These are phyloP conservation scores for Hypoxylon perforatum DNA, from an alignment of 495 filamentous ascomycete species.

Conservation along the genomic window DNA sequence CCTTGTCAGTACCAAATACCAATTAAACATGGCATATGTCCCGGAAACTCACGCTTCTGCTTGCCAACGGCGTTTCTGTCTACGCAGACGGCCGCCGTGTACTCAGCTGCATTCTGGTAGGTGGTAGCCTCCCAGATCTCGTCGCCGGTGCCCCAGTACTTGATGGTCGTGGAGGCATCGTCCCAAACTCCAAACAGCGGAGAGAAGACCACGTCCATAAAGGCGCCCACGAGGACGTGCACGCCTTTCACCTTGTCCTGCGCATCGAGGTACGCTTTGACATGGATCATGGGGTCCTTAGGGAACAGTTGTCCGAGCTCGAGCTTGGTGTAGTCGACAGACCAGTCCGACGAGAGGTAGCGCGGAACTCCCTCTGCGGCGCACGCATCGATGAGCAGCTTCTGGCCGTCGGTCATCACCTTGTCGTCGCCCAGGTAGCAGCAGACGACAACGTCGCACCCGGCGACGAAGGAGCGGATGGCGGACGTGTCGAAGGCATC, in stretches of 20 bases:
- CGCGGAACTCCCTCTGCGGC: constrained; percentile 50
- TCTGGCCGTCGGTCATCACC: constrained; percentile 59
- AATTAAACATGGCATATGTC: background rate
- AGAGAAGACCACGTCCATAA: constrained; percentile 43
- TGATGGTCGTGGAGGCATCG: constrained; percentile 32
- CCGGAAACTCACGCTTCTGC: constrained; percentile 43
- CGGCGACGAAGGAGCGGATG: constrained; percentile 32
- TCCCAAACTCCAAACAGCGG: constrained; percentile 40
- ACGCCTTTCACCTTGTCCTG: constrained; percentile 52
- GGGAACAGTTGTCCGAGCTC: constrained; percentile 49
- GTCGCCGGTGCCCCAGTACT: constrained; percentile 50
- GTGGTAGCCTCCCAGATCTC: constrained; percentile 51
- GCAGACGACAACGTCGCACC: constrained; percentile 51
- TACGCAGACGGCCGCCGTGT: constrained; percentile 48
- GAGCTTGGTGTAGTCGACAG: constrained; percentile 55
- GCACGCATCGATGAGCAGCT: constrained; percentile 57
- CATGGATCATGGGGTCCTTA: constrained; percentile 59
- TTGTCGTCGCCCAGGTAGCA: constrained; percentile 55
- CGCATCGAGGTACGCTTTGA: constrained; percentile 55
- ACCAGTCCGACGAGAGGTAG: constrained; percentile 59
- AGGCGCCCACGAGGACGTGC: constrained; percentile 49
- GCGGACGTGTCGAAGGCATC: constrained; percentile 33
- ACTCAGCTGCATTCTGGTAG: constrained; percentile 50
- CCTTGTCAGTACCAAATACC: background rate
- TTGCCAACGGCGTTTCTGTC: constrained; percentile 44